A percentile compares a stretch with the other conserved stretches of the same genome.
Conservation (phyloP, 371 early-diverging fungal genomes). For the Cokeromyces recurvatus region DNA sequence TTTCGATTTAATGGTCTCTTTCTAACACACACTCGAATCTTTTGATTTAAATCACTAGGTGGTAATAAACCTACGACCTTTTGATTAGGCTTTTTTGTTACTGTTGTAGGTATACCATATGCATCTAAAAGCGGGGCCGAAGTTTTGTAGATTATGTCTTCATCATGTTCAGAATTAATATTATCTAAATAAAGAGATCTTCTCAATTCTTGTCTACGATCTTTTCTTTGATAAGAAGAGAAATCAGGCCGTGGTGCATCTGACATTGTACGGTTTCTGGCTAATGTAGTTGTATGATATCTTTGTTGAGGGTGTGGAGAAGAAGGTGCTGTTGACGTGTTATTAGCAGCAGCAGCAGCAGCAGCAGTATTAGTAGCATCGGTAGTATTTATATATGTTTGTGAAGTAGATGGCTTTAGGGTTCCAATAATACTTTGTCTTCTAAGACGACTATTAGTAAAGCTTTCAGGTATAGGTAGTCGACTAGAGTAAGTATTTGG, state of each 20-base stretch:
- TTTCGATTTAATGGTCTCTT: conserved; percentile 89
- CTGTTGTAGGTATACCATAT: conserved; percentile 33
- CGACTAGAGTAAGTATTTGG: conserved; percentile 19
- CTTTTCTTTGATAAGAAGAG: conserved; percentile 1
- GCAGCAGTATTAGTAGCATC: no score
- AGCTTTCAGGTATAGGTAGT: conserved; percentile 10
- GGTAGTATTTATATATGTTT: no score
- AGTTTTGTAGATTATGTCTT: conserved; percentile 4
- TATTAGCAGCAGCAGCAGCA: neutral
- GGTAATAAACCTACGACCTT: conserved; percentile 1
- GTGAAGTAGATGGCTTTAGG: no score
- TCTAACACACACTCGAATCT: conserved; percentile 94
- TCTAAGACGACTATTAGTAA: conserved; percentile 9
- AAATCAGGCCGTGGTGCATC: conserved; percentile 30
- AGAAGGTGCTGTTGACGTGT: conserved; percentile 4
- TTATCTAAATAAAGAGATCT: conserved; percentile 14
- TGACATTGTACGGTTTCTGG: conserved; percentile 32
- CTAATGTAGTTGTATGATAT: conserved; percentile 8
- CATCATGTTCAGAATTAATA: neutral
- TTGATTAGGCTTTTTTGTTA: conserved; percentile 3
- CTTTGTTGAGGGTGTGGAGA: conserved; percentile 1
- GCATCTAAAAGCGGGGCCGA: conserved; percentile 42
- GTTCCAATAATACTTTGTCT: conserved; percentile 20
- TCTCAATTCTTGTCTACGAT: conserved; percentile 9
- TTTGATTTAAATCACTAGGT: conserved; percentile 57